phyloP scores from a whole-genome alignment of 148 eudicot species.

The Camellia lanceoleosa region DNA sequence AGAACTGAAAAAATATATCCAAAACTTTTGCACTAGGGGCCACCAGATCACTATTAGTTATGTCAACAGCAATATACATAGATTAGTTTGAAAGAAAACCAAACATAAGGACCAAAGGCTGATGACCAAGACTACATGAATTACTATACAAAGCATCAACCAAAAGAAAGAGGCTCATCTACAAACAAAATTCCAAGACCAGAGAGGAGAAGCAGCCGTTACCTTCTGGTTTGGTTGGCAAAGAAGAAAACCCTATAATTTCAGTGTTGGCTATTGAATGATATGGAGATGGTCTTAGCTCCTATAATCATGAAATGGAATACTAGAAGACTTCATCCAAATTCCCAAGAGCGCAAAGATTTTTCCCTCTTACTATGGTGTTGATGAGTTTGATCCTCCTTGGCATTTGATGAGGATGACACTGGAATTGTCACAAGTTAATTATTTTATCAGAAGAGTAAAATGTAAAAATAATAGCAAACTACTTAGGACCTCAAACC shows the following conservation, averaged over 20 bases:
- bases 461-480: neutral
- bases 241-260: neutral
- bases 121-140: neutral
- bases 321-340: conserved; percentile 2
- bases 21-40: neutral
- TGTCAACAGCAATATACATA: neutral
- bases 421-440: neutral
- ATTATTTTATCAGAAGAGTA: neutral
- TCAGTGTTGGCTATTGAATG: neutral
- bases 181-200: neutral
- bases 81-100: neutral
- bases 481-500: neutral
- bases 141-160: conserved; percentile 2
- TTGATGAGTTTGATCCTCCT: conserved; percentile 11
- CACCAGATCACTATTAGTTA: neutral
- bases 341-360: conserved; percentile 6
- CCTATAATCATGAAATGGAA: neutral
- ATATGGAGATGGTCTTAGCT: neutral
- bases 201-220: neutral
- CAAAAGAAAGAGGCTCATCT: neutral
- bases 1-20: neutral
- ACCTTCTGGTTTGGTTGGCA: neutral
- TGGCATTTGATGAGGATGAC: conserved; percentile 11
- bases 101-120: neutral
- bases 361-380: conserved; percentile 10